Base-by-base conservation (phyloP, 1,284 basidiomycete genomes). In the Naganishia sp. region DNA sequence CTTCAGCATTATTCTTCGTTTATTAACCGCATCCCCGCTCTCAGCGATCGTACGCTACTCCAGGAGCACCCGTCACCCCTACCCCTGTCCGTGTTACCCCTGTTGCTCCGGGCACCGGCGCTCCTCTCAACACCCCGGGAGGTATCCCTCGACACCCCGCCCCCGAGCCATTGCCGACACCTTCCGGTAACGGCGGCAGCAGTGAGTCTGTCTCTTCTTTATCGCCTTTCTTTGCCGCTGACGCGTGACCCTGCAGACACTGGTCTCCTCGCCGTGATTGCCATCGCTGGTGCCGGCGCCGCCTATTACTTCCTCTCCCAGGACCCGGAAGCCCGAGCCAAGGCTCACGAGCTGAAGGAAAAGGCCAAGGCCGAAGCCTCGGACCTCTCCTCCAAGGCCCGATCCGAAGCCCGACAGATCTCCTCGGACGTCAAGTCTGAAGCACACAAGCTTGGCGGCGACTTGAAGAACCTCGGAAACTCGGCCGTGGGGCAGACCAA, bases 271-370 rank as follows among this genome's bases (percentile, higher is more conserved):
- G 67, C 63, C 43, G 64, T 54, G 23, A 50, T 65, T 31, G 67
- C 67, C 45, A 59, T 64, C 23, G 67, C 44, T 21, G 63, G 57
- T 31, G 67, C 56, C 28, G 63, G 52, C 21, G 67, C 50, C 45
- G 67, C 63, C n/a, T 68, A 68, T 54, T 68, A 68, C 63, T 68
- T 55, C 67, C 50, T 68, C 42, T 7, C n/a, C 45, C 55, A 44
- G 6, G 60, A 55, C 65, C 65, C 65, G 23, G 59, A 63, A 21
- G 65, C 60, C 21, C 59, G 54, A 15, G 65, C 50, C 43, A 67
- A 67, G 54, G 56, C 65, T 45, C 33, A 42, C 11, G 59, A 67
- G 28, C 49, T 67, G 43, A 46, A 45, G 3, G 67, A 64, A n/a
- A 57, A 60, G n/a, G 63, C 63, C 31, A 68, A 68, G 36, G n/a